These are phyloP conservation scores for Curvularia spicifera DNA, from an alignment of 2,329 filamentous ascomycete genomes.

Conservation along the genomic window DNA sequence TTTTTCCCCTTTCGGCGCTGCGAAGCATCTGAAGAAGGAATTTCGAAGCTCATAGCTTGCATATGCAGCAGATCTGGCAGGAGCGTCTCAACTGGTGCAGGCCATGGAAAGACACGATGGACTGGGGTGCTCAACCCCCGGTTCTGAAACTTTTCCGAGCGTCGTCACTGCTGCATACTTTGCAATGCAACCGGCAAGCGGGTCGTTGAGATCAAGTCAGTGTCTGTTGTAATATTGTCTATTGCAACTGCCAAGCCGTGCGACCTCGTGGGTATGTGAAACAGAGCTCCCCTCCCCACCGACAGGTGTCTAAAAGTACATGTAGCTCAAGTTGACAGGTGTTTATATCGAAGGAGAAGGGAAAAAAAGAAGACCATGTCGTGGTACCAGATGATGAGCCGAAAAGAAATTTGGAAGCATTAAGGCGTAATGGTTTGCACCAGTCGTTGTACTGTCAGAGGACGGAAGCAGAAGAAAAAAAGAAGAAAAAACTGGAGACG, in stretches of 20 bases:
- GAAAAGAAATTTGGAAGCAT: conserved; percentile 26
- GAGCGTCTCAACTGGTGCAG: conserved; percentile 4
- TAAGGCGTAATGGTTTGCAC: conserved; percentile 24
- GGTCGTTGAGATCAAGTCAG: conserved; percentile 8
- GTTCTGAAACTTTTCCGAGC: conserved; percentile 1
- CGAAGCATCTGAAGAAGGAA: conserved; percentile 2
- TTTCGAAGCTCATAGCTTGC: conserved; percentile 5
- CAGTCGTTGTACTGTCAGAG: conserved; percentile 26
- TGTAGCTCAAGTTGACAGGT: conserved; percentile 19
- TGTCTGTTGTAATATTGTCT: conserved; percentile 30
- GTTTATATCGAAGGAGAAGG: conserved; percentile 8
- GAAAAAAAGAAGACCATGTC: conserved; percentile 7
- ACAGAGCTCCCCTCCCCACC: conserved; percentile 23
- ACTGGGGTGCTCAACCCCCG: background rate
- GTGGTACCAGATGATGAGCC: conserved; percentile 31
- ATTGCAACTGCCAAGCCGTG: conserved; percentile 38
- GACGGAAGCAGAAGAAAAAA: background rate
- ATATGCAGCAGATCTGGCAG: background rate
- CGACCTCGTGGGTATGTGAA: conserved; percentile 30
- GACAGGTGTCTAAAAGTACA: conserved; percentile 26
- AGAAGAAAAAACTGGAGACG: background rate
- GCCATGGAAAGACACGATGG: background rate
- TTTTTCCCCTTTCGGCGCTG: conserved; percentile 5
- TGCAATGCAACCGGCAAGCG: background rate
- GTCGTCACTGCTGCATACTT: background rate